phyloP scores from a whole-genome alignment of 192 early-diverging fungal genomes.

The Rhizophlyctis rosea region DNA sequence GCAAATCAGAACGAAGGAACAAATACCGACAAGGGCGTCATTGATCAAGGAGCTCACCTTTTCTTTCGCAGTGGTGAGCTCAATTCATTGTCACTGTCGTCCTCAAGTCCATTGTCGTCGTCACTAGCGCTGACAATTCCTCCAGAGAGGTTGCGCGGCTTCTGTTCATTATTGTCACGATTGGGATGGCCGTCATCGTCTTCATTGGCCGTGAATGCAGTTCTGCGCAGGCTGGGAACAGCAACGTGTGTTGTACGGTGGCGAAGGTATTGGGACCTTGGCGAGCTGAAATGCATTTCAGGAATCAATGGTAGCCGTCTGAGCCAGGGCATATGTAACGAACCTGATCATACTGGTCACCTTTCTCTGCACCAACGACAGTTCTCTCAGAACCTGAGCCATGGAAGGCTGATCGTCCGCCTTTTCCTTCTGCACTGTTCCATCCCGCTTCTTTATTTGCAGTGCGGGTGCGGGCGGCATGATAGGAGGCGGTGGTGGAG shows the following conservation, averaged over 20 bases:
- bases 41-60: no score
- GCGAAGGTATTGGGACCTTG: no score
- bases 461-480: not conserved
- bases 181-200: not conserved
- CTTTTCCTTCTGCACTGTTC: not conserved
- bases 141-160: no score
- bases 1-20: no score
- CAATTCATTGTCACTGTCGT: constrained; percentile 1
- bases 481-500: not conserved
- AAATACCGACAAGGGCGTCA: no score
- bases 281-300: no score
- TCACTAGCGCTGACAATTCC: not conserved
- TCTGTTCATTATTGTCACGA: no score
- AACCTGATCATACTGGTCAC: constrained; percentile 19
- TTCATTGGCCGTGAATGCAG: not conserved
- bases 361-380: constrained; percentile 15
- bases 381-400: constrained; percentile 20
- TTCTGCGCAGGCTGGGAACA: no score
- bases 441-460: not conserved
- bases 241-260: no score
- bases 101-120: not conserved
- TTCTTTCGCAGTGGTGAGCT: no score
- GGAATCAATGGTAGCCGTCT: no score
- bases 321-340: no score
- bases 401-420: constrained; percentile 2